These are phyloP conservation scores for Sphagnum magellanicum DNA, from an alignment of 228 moss, liverwort and hornwort species.

Conservation along the genomic window DNA sequence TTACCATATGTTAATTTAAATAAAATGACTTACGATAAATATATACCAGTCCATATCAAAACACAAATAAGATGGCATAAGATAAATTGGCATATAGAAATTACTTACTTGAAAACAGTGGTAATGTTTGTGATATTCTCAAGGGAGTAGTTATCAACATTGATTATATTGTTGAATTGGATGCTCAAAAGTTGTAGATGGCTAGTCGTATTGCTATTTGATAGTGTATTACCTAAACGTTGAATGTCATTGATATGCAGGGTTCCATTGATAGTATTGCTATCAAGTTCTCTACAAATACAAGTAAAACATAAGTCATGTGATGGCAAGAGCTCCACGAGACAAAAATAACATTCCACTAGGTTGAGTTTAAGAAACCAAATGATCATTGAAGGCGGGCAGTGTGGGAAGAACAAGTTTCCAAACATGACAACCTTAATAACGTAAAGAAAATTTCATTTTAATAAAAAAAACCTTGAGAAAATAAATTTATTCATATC, in stretches of 20 bases:
- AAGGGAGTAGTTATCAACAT: neutral
- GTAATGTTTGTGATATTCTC: neutral
- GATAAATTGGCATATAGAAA: neutral
- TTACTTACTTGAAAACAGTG: neutral
- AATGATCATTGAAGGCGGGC: no score
- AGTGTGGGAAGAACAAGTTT: no score
- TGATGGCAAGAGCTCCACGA: no score
- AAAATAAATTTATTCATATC: no score
- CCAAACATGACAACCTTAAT: no score
- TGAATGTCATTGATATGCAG: neutral
- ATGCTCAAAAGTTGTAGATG: neutral
- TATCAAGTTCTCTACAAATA: neutral
- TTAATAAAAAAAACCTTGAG: no score
- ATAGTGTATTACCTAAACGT: no score
- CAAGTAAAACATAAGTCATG: no score
- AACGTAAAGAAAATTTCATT: no score
- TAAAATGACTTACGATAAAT: neutral
- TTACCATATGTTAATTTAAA: neutral
- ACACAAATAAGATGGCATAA: neutral
- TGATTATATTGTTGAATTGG: neutral
- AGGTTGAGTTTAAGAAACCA: no score
- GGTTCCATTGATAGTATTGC: neutral
- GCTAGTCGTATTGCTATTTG: no score
- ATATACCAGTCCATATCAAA: neutral
- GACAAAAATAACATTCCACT: no score